Percentiles rank a stretch among this genome's conserved stretches.
Evolutionary conservation across 306 rosid species (phyloP).

Genomic region (Herpetospermum pedunculosum): DNA sequence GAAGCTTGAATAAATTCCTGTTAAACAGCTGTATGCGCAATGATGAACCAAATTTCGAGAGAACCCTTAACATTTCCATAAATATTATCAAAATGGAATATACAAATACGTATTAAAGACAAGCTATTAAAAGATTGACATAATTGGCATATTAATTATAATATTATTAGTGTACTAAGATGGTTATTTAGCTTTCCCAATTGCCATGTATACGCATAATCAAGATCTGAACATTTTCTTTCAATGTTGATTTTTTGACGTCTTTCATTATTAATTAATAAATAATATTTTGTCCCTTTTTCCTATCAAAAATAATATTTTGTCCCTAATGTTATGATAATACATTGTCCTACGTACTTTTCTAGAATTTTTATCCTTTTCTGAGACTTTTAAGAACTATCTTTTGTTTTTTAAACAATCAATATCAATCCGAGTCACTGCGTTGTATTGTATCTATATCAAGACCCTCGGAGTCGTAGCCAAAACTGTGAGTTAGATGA

Average conservation of each 20-base stretch:
- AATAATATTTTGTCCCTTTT: background rate
- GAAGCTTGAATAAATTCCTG: background rate
- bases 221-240: background rate
- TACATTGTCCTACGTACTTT: background rate
- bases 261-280: background rate
- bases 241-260: background rate
- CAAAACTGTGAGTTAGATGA: background rate
- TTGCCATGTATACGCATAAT: background rate
- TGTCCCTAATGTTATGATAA: background rate
- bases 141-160: background rate
- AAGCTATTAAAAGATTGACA: background rate
- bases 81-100: background rate
- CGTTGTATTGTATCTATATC: background rate
- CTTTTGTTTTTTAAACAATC: background rate
- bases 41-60: background rate
- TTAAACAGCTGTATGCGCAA: background rate
- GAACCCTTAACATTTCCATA: slow-evolving; percentile 1
- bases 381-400: background rate
- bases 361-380: background rate
- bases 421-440: background rate
- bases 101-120: background rate
- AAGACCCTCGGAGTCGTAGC: background rate
- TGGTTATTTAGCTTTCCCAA: background rate
- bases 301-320: background rate
- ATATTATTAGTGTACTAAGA: background rate